phyloP scores from a whole-genome alignment of 371 early-diverging fungal genomes.

The Saksenaea vasiformis region DNA sequence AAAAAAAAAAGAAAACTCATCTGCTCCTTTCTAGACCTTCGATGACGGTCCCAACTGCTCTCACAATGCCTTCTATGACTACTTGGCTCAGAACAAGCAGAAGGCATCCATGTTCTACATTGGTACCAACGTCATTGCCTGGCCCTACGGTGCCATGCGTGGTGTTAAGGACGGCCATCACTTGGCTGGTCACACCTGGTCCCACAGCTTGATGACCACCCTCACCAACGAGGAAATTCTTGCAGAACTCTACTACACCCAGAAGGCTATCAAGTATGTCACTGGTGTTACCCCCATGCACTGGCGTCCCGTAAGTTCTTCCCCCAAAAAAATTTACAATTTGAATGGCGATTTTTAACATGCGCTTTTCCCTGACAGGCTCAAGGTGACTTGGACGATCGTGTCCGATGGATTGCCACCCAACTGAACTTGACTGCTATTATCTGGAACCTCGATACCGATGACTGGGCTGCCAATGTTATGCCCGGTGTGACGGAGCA shows the following conservation, averaged over 20 bases:
- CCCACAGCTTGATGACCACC: conserved; percentile 56
- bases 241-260: conserved; percentile 57
- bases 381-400: conserved; percentile 55
- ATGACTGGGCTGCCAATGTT: conserved; percentile 45
- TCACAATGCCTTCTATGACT: conserved; percentile 52
- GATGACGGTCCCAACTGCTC: conserved; percentile 58
- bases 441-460: conserved; percentile 52
- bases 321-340: background rate
- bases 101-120: conserved; percentile 59
- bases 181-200: conserved; percentile 57
- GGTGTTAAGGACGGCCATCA: conserved; percentile 54
- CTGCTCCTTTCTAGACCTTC: conserved; percentile 35
- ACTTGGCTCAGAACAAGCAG: conserved; percentile 44
- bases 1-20: background rate
- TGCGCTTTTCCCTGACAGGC: conserved; percentile 25
- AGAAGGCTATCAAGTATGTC: conserved; percentile 54
- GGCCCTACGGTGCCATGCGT: conserved; percentile 55
- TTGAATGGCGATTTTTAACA: background rate
- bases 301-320: conserved; percentile 56
- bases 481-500: conserved; percentile 37
- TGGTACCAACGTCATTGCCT: conserved; percentile 52
- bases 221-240: conserved; percentile 53
- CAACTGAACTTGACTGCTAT: conserved; percentile 51
- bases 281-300: conserved; percentile 59
- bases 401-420: conserved; percentile 57